Percentiles rank a stretch among this genome's conserved stretches.
Conservation (phyloP, 495 filamentous ascomycete species). For the Penicillium canescens region DNA sequence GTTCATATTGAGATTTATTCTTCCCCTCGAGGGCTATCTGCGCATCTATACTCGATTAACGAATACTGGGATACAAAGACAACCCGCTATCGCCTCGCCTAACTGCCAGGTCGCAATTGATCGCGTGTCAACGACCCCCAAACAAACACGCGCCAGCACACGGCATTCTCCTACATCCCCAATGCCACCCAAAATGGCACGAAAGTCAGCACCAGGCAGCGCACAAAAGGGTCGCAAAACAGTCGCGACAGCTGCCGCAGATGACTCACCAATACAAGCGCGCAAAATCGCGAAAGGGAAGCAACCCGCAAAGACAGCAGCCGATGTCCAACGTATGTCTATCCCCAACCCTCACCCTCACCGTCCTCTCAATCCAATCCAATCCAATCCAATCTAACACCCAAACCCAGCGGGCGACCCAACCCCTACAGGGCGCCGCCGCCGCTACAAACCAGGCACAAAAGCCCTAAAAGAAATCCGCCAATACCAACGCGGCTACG, state of each 20-base stretch:
- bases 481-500: slow-evolving; percentile 77
- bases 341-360: neutral
- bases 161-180: neutral
- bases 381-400: slow-evolving; percentile 1
- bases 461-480: slow-evolving; percentile 84
- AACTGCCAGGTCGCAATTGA: neutral
- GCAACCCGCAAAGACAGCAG: slow-evolving; percentile 22
- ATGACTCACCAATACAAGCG: slow-evolving; percentile 10
- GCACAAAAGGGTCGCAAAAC: slow-evolving; percentile 8
- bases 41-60: too few relatives aligned
- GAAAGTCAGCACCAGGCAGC: neutral
- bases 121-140: slow-evolving; percentile 2
- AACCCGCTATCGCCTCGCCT: too few relatives aligned
- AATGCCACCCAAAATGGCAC: slow-evolving; percentile 22
- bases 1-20: slow-evolving; percentile 2
- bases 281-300: slow-evolving; percentile 17
- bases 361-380: neutral
- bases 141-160: neutral
- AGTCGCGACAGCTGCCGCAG: neutral
- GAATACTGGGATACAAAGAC: too few relatives aligned
- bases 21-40: too few relatives aligned
- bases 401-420: slow-evolving; percentile 65
- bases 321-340: slow-evolving; percentile 42
- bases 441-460: slow-evolving; percentile 83
- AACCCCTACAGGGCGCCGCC: slow-evolving; percentile 59